Base-by-base conservation (phyloP, 257 asterid genomes). In the Paulownia fortunei region DNA sequence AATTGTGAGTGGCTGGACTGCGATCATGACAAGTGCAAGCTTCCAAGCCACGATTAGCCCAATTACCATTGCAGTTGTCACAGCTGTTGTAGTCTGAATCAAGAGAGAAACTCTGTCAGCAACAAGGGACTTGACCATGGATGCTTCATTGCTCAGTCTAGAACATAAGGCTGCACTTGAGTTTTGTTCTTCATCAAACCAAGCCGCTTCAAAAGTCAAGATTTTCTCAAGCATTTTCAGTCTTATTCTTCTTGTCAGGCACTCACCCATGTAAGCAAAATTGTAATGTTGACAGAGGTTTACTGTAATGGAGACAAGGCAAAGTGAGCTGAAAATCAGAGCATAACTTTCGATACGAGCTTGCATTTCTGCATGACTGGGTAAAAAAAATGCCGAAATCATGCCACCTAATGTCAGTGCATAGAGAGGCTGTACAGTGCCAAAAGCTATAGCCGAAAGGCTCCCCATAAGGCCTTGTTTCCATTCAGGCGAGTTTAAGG, bases 31-130 rank as follows among this genome's bases (percentile, higher is more conserved):
- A 0, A 93, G 86, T 0, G 98, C 98, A 13, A 93, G 93, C 79
- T 91, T 93, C 98, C 98, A 93, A 0, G 98, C 97, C 18, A 93
- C 59, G 51, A 91, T 11, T 6, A 93, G 86, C 30, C 98, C 97
- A 70, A 91, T 87, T 37, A 86, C 74, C 88, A 84, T 86, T 0
- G 98, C 92, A 0, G 92, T 88, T 0, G 76, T 84, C 5, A 93
- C 96, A 4, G 97, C 93, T 3, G 98, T 87, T 4, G 82, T 51
- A 13, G 94, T 80, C 73, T 93, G 98, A 18, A 93, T 87, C 49
- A 88, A 42, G 3, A 93, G 89, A 9, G 91, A 91, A 4, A 86
- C 81, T 69, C 98, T 80, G 73, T 91, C 98, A 0, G 94, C 97
- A 3, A 93, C 91, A 10, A 93, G 84, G 46, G 98, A 93, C 77